Evolutionary conservation across 139 green algal genomes (phyloP), one percentile per base, ranked within the genome.

Genomic region (Nannochloris sp.): DNA sequence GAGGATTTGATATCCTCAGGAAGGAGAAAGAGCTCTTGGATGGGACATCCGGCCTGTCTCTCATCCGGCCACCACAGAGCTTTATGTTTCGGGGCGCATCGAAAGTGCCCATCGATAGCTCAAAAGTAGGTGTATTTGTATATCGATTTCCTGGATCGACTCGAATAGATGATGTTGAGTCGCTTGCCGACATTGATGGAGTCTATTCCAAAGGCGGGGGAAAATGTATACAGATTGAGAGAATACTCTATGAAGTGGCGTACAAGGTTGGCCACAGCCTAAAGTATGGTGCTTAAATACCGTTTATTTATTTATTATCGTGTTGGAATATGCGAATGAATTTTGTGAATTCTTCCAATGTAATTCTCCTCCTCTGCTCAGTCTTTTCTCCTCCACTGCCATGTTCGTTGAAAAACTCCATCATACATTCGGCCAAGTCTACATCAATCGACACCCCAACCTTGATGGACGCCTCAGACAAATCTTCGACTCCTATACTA

Each of bases 211-310:
- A 27, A 12, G 84, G 82, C 11, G 78, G 67, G 0, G 31, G 12
- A 9, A 60, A 69, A 18, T 62, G 54, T 15, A 75, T 90, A 14
- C 24, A 85, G 37, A 56, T 64, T 19, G 80, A 88, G 25, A 67
- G 79, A 25, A 25, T 90, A 48, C 43, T 90, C 50, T 75, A 67
- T 19, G 84, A 90, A 66, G 44, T 90, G 7, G 73, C 78, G 0
- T 90, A 87, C 65, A 90, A 90, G 63, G 53, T 90, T 29, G 84
- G 73, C 0, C 62, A 78, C 4, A 81, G 80, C 0, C 65, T 70
- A 5, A 90, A 90, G 70, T 90, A 90, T 49, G 84, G 84, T 0
- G 84, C 84, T 4, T 90, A 51, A 34, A 58, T 58, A 58, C 19
- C 11, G 15, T 53, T 53, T 25, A 53, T 53, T 53, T 25, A 53